These are phyloP conservation scores for Xylariales sp. DNA, from an alignment of 2,329 filamentous ascomycete species.

Conservation along the genomic window DNA sequence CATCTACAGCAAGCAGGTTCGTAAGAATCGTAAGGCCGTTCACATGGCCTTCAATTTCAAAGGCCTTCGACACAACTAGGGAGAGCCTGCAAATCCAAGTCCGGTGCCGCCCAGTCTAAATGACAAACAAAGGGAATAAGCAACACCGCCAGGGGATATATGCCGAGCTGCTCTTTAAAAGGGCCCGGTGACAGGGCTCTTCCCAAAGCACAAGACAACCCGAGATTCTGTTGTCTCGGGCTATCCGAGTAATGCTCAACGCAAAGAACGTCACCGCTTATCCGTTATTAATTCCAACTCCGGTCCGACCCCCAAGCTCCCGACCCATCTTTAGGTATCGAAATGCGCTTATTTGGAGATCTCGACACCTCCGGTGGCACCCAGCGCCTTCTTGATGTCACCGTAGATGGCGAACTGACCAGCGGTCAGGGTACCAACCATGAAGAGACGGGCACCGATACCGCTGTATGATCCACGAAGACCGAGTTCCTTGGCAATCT, in stretches of 20 bases:
- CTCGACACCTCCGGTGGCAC: slow-evolving; percentile 72
- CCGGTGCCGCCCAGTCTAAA: slow-evolving; percentile 49
- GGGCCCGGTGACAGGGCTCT: slow-evolving; percentile 34
- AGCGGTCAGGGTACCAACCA: slow-evolving; percentile 75
- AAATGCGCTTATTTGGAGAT: slow-evolving; percentile 54
- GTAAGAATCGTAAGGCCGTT: slow-evolving; percentile 38
- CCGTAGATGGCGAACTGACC: slow-evolving; percentile 82
- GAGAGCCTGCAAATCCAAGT: slow-evolving; percentile 46
- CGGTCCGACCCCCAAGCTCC: slow-evolving; percentile 11
- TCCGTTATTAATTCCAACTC: slow-evolving; percentile 42
- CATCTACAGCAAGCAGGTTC: slow-evolving; percentile 44
- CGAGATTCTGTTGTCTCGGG: not conserved
- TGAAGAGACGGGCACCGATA: slow-evolving; percentile 80
- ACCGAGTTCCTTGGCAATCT: slow-evolving; percentile 80
- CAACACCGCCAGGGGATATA: slow-evolving; percentile 42
- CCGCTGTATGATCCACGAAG: slow-evolving; percentile 74
- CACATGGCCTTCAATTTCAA: slow-evolving; percentile 31
- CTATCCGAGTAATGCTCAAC: slow-evolving; percentile 4
- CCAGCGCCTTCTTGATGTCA: slow-evolving; percentile 58
- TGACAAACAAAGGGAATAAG: slow-evolving; percentile 45
- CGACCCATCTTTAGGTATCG: slow-evolving; percentile 2
- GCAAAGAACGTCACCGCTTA: slow-evolving; percentile 39
- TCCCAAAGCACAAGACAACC: slow-evolving; percentile 17
- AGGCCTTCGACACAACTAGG: slow-evolving; percentile 42
- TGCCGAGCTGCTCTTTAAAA: slow-evolving; percentile 41